phyloP scores from a whole-genome alignment of 1,139 yeast species.

The Nakaseomyces bracarensis region DNA sequence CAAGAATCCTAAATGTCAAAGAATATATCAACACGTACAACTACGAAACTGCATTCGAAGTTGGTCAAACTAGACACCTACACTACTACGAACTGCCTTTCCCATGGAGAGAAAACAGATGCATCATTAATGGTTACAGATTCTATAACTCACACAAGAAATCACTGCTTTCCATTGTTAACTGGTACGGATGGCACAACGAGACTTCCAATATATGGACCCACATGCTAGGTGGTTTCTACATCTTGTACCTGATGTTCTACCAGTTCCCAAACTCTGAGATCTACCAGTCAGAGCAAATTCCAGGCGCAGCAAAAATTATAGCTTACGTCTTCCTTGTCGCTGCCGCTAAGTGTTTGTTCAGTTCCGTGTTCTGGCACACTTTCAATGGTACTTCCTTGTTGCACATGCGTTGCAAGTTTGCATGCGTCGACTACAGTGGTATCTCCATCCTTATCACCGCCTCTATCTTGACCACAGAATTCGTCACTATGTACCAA shows the following conservation, averaged over 20 bases:
- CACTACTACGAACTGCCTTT: slow-evolving; percentile 85
- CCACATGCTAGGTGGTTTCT: slow-evolving; percentile 61
- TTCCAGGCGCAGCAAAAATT: slow-evolving; percentile 35
- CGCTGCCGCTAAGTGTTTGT: slow-evolving; percentile 69
- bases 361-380: slow-evolving; percentile 84
- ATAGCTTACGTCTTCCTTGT: slow-evolving; percentile 56
- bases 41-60: slow-evolving; percentile 49
- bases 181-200: slow-evolving; percentile 54
- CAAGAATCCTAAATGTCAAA: slow-evolving; percentile 12
- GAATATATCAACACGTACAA: slow-evolving; percentile 43
- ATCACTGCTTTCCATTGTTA: slow-evolving; percentile 36
- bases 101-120: slow-evolving; percentile 90
- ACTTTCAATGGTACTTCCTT: slow-evolving; percentile 76
- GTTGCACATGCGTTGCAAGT: slow-evolving; percentile 53
- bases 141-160: slow-evolving; percentile 59
- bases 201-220: slow-evolving; percentile 95
- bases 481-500: slow-evolving; percentile 64
- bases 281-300: slow-evolving; percentile 34
- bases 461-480: slow-evolving; percentile 82
- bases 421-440: slow-evolving; percentile 91
- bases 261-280: slow-evolving; percentile 54
- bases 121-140: slow-evolving; percentile 75
- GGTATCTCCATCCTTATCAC: slow-evolving; percentile 88
- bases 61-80: slow-evolving; percentile 51
- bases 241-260: slow-evolving; percentile 49